Base-by-base conservation (phyloP, 306 rosid genomes). In the Leucaena leucocephala region DNA sequence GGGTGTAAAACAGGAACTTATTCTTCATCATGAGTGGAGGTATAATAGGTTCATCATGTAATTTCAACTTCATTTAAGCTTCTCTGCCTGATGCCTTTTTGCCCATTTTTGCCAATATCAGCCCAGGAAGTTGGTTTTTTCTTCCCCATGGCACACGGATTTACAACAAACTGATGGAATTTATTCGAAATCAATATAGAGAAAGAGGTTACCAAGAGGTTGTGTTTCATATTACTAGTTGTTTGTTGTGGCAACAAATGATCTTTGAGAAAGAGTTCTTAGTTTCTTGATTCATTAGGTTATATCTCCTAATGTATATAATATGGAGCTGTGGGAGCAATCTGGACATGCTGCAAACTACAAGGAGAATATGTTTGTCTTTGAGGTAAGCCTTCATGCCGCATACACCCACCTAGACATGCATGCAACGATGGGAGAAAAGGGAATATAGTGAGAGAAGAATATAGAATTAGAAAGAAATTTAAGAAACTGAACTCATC, bases 91-190 rank as follows among this genome's bases (percentile, higher is more conserved):
- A 73, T 74, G n/a, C 45, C 62, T 70, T 57, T 75, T 77, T 39
- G 36, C 38, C 42, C 21, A 40, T 58, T 66, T 68, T 73, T 82
- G 63, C 80, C 79, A 74, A 54, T 77, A 73, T 83, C 86, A 94
- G 97, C 80, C 98, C 98, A 21, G 98, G 98, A 84, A 92, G 98
- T 81, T 94, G 98, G 98, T 94, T 94, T 88, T 94, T 94, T 73
- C 97, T 94, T 62, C 97, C 98, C 45, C 90, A 81, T 80, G 98
- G 98, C 40, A 67, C 97, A 55, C 90, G 92, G 65, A 80, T 94
- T 71, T 94, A 94, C 89, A 92, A 87, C 84, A 94, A 88, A 82
- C 74, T 94, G 19, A 90, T 89, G 92, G 87, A 84, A 2, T 94
- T 94, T 76, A 91, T 94, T 78, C 80, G 89, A 57, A 83, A 82